Percentiles rank a stretch among this genome's conserved stretches.
These are phyloP conservation scores for Diplodia mutila DNA, from an alignment of 2,329 filamentous ascomycete species.

Conservation along the genomic window DNA sequence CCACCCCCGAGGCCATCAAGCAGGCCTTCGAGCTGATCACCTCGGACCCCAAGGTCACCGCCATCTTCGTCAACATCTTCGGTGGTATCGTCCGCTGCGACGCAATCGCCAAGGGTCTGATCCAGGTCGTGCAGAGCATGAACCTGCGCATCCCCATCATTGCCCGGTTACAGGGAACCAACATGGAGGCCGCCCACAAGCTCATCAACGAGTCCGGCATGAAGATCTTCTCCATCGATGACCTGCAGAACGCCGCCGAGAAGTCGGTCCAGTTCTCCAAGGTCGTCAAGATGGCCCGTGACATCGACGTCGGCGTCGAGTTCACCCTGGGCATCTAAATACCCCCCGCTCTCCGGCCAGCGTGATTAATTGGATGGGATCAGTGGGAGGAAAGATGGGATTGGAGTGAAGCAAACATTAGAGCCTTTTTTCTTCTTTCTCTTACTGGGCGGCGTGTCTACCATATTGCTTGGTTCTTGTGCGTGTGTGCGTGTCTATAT, in stretches of 20 bases:
- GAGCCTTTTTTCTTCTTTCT: not conserved
- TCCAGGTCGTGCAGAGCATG: slow-evolving; percentile 91
- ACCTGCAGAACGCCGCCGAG: slow-evolving; percentile 95
- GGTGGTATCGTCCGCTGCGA: slow-evolving; percentile 98
- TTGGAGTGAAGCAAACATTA: not conserved
- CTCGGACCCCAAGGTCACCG: slow-evolving; percentile 95
- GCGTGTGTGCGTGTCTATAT: not conserved
- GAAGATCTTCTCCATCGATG: slow-evolving; percentile 99
- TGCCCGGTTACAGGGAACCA: slow-evolving; percentile 95
- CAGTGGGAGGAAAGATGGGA: not conserved
- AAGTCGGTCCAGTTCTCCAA: slow-evolving; percentile 99
- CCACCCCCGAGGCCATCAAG: slow-evolving; percentile 94
- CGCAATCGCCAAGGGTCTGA: slow-evolving; percentile 93
- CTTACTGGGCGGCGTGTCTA: slow-evolving; percentile 4
- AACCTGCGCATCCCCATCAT: slow-evolving; percentile 97
- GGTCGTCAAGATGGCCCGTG: slow-evolving; percentile 97
- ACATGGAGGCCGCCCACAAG: slow-evolving; percentile 92
- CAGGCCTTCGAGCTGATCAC: slow-evolving; percentile 99
- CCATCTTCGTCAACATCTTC: slow-evolving; percentile 99
- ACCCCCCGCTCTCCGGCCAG: not conserved
- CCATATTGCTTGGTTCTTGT: not conserved
- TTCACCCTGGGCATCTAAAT: slow-evolving; percentile 72
- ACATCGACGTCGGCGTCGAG: slow-evolving; percentile 90
- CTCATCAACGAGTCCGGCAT: slow-evolving; percentile 94
- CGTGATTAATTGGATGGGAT: not conserved